These are phyloP conservation scores for Leishmania lainsoni DNA, from an alignment of 208 protist species.

Conservation along the genomic window DNA sequence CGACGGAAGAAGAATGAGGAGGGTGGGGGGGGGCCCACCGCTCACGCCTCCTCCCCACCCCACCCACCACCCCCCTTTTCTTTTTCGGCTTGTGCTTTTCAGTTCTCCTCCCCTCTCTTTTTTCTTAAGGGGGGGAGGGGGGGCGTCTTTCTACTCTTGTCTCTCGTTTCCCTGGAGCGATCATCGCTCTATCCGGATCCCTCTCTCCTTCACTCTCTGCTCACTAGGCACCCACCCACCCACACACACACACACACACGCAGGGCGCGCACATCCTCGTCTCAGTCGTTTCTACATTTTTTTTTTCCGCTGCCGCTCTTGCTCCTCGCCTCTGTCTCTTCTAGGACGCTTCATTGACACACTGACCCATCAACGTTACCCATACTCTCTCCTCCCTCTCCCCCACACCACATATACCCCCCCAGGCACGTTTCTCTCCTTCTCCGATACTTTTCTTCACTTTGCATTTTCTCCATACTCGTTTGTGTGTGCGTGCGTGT, in stretches of 20 bases:
- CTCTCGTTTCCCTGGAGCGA: neutral
- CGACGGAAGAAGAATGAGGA: neutral
- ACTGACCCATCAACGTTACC: neutral
- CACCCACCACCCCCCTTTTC: neutral
- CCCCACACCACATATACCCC: neutral
- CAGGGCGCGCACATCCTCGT: neutral
- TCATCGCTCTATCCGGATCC: neutral
- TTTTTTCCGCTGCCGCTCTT: constrained; percentile 2
- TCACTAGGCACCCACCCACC: neutral
- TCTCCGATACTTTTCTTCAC: neutral
- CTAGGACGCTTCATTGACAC: neutral
- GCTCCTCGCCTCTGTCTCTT: neutral
- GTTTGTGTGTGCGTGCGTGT: neutral
- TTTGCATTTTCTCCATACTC: neutral
- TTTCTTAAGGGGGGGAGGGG: neutral
- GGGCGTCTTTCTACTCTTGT: constrained; percentile 3
- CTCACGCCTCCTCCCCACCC: neutral
- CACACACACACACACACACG: neutral
- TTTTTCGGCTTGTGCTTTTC: neutral
- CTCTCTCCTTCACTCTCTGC: neutral
- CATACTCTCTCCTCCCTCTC: neutral
- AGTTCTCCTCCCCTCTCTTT: neutral
- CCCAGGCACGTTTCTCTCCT: neutral
- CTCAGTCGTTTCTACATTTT: neutral
- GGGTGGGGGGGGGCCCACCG: neutral